Conservation (phyloP, 495 filamentous ascomycete genomes). For the Aspergillus sparsus region DNA sequence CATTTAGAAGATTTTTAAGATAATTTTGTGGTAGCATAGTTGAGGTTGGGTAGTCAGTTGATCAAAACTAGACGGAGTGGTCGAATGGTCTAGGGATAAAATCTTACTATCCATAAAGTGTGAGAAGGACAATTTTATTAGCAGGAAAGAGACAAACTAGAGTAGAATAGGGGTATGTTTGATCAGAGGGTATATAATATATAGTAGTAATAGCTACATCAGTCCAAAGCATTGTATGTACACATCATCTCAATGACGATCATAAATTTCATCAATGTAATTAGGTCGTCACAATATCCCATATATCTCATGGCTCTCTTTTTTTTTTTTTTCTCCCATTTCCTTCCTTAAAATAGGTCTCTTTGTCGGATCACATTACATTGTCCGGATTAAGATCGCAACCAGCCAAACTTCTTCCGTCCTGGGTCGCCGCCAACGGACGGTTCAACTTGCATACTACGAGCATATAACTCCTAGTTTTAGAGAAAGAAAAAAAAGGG, state of each 20-base stretch:
- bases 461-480: slow-evolving; percentile 50
- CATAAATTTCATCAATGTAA: slow-evolving; percentile 23
- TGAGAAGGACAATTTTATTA: too few relatives aligned
- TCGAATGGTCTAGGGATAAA: too few relatives aligned
- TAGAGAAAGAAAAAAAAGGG: not conserved
- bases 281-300: slow-evolving; percentile 7
- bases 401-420: slow-evolving; percentile 49
- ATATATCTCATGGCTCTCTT: slow-evolving; percentile 12
- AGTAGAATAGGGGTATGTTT: not conserved
- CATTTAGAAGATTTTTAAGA: too few relatives aligned
- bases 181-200: slow-evolving; percentile 8
- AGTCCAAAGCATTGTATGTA: slow-evolving; percentile 27
- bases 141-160: too few relatives aligned
- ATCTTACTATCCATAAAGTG: too few relatives aligned
- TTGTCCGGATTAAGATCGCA: slow-evolving; percentile 34
- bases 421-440: slow-evolving; percentile 41
- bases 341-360: not conserved
- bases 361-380: slow-evolving; percentile 16
- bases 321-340: not conserved
- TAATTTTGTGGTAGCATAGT: too few relatives aligned
- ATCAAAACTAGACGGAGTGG: too few relatives aligned
- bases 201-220: slow-evolving; percentile 15
- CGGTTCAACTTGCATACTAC: slow-evolving; percentile 49
- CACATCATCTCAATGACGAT: slow-evolving; percentile 26
- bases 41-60: too few relatives aligned